A percentile compares a stretch with the other conserved stretches of the same genome.
Evolutionary conservation across 352 stramenopile genomes (phyloP).

Genomic region (Phytophthora nicotianae): DNA sequence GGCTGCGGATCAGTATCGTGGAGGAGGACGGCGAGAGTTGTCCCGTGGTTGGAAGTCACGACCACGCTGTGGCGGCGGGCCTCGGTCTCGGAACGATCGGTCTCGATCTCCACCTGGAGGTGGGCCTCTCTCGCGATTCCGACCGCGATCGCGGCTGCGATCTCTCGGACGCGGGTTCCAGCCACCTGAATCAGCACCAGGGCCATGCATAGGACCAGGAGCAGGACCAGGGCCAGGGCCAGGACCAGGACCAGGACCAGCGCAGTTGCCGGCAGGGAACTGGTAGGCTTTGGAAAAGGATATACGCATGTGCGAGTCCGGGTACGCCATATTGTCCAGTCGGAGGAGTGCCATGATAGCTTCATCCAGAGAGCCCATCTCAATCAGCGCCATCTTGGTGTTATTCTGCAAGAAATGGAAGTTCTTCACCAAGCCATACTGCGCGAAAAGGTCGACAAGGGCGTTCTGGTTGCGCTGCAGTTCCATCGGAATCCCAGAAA

Average conservation of each 20-base stretch:
- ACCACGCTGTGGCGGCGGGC: slow-evolving; percentile 33
- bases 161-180: slow-evolving; percentile 42
- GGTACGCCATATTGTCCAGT: slow-evolving; percentile 74
- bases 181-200: slow-evolving; percentile 31
- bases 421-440: slow-evolving; percentile 75
- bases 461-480: slow-evolving; percentile 68
- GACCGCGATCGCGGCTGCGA: slow-evolving; percentile 54
- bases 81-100: slow-evolving; percentile 39
- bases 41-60: slow-evolving; percentile 37
- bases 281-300: slow-evolving; percentile 81
- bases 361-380: slow-evolving; percentile 80
- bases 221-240: slow-evolving; percentile 20
- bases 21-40: slow-evolving; percentile 37
- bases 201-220: slow-evolving; percentile 30
- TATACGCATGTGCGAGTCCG: slow-evolving; percentile 78
- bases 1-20: slow-evolving; percentile 33
- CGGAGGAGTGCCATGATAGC: slow-evolving; percentile 72
- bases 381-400: slow-evolving; percentile 75
- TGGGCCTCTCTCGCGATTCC: slow-evolving; percentile 40
- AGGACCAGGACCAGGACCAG: slow-evolving; percentile 13
- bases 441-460: slow-evolving; percentile 68
- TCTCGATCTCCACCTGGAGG: slow-evolving; percentile 32
- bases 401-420: slow-evolving; percentile 82
- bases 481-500: slow-evolving; percentile 75
- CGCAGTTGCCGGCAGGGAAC: slow-evolving; percentile 24